A percentile compares a stretch with the other conserved stretches of the same genome.
Evolutionary conservation across 2,329 filamentous ascomycete genomes (phyloP).

Genomic region (Diaporthe vexans): DNA sequence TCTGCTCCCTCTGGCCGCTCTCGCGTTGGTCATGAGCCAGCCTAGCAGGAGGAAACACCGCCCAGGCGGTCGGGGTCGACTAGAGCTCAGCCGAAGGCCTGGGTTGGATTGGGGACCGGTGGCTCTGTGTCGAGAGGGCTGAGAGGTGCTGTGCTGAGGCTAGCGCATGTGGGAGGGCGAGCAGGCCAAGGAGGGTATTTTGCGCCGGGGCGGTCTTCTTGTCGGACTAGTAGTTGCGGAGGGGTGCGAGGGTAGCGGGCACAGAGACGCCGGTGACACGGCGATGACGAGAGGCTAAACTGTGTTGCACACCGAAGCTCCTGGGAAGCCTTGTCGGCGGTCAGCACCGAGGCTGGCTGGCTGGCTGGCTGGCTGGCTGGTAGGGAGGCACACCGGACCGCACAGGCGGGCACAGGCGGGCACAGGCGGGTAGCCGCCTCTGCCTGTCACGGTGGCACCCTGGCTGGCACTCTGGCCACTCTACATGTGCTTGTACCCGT

Average conservation of each 20-base stretch:
- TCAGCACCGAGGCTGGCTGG: conserved; percentile 17
- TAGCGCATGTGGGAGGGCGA: conserved; percentile 22
- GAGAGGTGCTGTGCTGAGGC: conserved; percentile 4
- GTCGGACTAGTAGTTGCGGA: conserved; percentile 14
- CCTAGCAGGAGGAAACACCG: neutral
- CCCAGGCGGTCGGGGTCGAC: conserved; percentile 18
- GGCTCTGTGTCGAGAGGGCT: conserved; percentile 15
- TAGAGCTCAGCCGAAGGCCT: conserved; percentile 10
- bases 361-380: neutral
- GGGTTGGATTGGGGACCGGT: neutral
- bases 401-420: conserved; percentile 4
- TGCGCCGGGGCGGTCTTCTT: neutral
- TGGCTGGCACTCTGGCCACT: neutral
- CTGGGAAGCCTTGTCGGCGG: conserved; percentile 29
- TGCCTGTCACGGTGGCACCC: neutral
- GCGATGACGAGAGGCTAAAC: conserved; percentile 29
- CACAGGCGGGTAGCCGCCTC: neutral
- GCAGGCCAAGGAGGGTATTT: conserved; percentile 9
- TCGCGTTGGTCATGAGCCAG: conserved; percentile 5
- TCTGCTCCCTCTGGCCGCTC: neutral
- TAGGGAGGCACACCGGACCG: neutral
- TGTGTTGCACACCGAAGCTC: conserved; percentile 31
- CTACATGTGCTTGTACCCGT: neutral
- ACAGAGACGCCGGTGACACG: conserved; percentile 17
- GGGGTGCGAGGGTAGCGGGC: neutral